A percentile compares a stretch with the other conserved stretches of the same genome.
These are phyloP conservation scores for Acer negundo DNA, from an alignment of 345 rosid species.

Conservation along the genomic window DNA sequence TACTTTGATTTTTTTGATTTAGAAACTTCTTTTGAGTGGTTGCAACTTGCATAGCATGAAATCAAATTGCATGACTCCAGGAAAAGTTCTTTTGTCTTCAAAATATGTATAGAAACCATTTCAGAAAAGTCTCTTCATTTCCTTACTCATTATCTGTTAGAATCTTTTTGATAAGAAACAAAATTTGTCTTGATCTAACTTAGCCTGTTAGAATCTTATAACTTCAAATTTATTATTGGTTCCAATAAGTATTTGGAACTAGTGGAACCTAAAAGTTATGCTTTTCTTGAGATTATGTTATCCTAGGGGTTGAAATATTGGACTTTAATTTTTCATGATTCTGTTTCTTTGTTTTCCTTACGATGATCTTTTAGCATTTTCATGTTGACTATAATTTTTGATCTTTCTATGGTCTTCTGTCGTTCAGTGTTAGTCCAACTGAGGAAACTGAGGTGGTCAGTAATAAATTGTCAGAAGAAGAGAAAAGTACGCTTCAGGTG, in stretches of 20 bases:
- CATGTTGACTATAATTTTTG: constrained; percentile 10
- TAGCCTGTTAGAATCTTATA: not conserved
- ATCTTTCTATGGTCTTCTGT: constrained; percentile 9
- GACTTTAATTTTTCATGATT: not conserved
- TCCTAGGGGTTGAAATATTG: not conserved
- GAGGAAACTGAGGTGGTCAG: constrained; percentile 50
- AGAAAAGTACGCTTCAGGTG: constrained; percentile 77
- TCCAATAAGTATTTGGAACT: not conserved
- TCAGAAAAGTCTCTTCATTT: not conserved
- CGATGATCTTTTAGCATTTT: not conserved
- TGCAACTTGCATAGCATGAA: not conserved
- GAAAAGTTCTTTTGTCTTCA: not conserved
- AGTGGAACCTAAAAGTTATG: not conserved
- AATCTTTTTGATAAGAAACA: not conserved
- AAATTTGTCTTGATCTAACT: not conserved
- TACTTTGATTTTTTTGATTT: not conserved
- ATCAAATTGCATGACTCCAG: not conserved
- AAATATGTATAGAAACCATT: not conserved
- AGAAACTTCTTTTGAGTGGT: not conserved
- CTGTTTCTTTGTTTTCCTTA: not conserved
- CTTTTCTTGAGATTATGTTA: not conserved
- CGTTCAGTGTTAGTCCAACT: constrained; percentile 53
- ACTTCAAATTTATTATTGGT: not conserved
- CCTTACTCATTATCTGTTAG: not conserved
- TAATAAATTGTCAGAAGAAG: constrained; percentile 65